These are phyloP conservation scores for Podospora pseudocomata DNA, from an alignment of 495 filamentous ascomycete species.

Conservation along the genomic window DNA sequence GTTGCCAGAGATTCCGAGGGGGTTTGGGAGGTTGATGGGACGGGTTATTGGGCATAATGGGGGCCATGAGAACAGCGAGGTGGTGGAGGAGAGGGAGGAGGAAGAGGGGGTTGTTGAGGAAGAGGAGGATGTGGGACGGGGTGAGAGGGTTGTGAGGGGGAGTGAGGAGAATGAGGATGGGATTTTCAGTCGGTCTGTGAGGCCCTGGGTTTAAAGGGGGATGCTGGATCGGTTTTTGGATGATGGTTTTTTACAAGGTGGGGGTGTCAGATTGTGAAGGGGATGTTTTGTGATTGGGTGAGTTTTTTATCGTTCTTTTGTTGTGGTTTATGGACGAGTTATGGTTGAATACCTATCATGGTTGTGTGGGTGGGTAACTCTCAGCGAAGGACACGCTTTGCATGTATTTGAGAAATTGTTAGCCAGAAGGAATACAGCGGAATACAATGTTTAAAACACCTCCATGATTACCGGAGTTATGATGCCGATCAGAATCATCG, in stretches of 20 bases:
- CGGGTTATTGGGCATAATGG: not conserved
- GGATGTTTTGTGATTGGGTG: too few relatives aligned
- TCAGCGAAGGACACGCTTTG: not conserved
- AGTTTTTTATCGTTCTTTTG: not conserved
- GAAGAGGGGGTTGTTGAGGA: not conserved
- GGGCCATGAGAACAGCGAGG: too few relatives aligned
- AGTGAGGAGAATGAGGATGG: not conserved
- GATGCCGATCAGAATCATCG: not conserved
- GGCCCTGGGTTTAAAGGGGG: not conserved
- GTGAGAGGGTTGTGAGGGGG: not conserved
- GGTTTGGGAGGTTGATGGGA: not conserved
- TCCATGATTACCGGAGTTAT: not conserved
- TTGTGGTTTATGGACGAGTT: not conserved
- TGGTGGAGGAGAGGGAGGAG: too few relatives aligned
- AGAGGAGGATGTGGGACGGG: too few relatives aligned
- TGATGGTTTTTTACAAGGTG: too few relatives aligned
- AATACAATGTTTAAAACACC: not conserved
- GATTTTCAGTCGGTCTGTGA: not conserved
- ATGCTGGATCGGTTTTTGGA: not conserved
- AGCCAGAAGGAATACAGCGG: not conserved
- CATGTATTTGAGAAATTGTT: not conserved
- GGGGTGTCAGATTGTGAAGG: too few relatives aligned
- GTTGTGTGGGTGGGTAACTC: not conserved
- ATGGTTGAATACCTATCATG: not conserved
- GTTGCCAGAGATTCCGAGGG: not conserved